Conservation (phyloP, 1,139 yeast genomes). For the Meyerozyma athensensis region DNA sequence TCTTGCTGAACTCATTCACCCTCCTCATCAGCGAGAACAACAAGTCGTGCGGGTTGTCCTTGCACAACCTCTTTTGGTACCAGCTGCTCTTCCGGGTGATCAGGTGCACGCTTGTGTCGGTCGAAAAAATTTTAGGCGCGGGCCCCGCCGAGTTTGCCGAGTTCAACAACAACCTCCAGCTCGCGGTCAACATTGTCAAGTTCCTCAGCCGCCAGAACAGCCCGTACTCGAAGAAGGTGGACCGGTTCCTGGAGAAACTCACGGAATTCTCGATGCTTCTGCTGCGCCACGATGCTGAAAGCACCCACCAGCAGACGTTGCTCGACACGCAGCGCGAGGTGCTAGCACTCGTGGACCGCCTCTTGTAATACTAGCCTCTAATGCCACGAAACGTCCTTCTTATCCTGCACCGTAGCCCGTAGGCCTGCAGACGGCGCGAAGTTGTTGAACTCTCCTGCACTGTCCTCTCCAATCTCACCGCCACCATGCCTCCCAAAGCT, state of each 20-base stretch:
- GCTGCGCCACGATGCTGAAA: background rate
- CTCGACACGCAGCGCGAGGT: no score
- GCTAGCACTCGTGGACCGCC: no score
- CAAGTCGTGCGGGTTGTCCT: conserved; percentile 5
- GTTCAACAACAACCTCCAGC: conserved; percentile 19
- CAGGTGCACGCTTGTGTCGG: conserved; percentile 12
- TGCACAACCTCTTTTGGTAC: conserved; percentile 10
- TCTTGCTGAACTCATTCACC: conserved; percentile 37
- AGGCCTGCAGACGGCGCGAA: no score
- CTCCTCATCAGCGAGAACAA: conserved; percentile 23
- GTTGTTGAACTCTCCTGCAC: no score
- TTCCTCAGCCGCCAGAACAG: conserved; percentile 8
- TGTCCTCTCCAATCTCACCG: no score
- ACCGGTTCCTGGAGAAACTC: conserved; percentile 7
- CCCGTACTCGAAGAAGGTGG: conserved; percentile 6
- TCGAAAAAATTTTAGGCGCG: background rate
- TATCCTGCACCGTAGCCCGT: no score
- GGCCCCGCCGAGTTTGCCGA: conserved; percentile 15
- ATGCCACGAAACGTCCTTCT: no score
- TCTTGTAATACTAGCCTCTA: no score
- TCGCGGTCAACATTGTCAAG: conserved; percentile 19
- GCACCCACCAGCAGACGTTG: no score
- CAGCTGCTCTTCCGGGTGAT: conserved; percentile 6
- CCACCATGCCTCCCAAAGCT: conserved; percentile 71
- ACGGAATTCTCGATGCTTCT: conserved; percentile 4